Percentiles rank a stretch among this genome's conserved stretches.
Evolutionary conservation across 768 basidiomycete genomes (phyloP).

Genomic region (Boletus reticulatus): DNA sequence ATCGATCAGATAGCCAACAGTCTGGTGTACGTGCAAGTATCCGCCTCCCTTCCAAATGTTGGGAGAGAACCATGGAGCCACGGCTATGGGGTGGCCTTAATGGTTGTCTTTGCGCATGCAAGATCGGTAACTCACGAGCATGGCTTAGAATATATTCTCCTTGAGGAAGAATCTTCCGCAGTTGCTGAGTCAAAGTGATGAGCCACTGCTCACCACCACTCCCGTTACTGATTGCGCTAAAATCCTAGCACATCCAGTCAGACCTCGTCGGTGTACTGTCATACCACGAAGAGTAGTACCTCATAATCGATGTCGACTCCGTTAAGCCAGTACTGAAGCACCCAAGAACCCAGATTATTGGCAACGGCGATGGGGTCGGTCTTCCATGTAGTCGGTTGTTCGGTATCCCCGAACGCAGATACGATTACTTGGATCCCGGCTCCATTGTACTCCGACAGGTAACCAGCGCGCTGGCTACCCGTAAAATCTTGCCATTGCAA

Average conservation of each 20-base stretch:
- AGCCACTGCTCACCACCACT: slow-evolving; percentile 29
- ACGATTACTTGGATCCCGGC: slow-evolving; percentile 60
- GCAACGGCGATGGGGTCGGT: slow-evolving; percentile 38
- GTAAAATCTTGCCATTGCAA: slow-evolving; percentile 41
- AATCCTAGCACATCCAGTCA: slow-evolving; percentile 20
- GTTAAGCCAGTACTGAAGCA: slow-evolving; percentile 43
- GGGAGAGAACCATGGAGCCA: slow-evolving; percentile 42
- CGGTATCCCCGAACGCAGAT: slow-evolving; percentile 46
- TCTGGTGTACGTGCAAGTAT: slow-evolving; percentile 37
- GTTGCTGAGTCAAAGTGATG: slow-evolving; percentile 26
- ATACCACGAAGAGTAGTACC: slow-evolving; percentile 10
- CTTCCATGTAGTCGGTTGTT: slow-evolving; percentile 40
- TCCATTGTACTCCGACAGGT: slow-evolving; percentile 47
- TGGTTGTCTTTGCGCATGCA: neutral
- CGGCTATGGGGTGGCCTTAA: slow-evolving; percentile 24
- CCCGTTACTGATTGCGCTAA: slow-evolving; percentile 34
- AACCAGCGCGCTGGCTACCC: slow-evolving; percentile 35
- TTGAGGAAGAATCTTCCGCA: slow-evolving; percentile 30
- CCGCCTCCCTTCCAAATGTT: slow-evolving; percentile 37
- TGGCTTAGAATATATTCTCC: slow-evolving; percentile 33
- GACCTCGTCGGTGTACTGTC: neutral
- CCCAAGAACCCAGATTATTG: slow-evolving; percentile 43
- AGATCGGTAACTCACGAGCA: slow-evolving; percentile 26
- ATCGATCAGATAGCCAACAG: slow-evolving; percentile 42
- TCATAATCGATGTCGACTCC: slow-evolving; percentile 57